These are phyloP conservation scores for Coemansia sp. DNA, from an alignment of 192 early-diverging fungal genomes.

Conservation along the genomic window DNA sequence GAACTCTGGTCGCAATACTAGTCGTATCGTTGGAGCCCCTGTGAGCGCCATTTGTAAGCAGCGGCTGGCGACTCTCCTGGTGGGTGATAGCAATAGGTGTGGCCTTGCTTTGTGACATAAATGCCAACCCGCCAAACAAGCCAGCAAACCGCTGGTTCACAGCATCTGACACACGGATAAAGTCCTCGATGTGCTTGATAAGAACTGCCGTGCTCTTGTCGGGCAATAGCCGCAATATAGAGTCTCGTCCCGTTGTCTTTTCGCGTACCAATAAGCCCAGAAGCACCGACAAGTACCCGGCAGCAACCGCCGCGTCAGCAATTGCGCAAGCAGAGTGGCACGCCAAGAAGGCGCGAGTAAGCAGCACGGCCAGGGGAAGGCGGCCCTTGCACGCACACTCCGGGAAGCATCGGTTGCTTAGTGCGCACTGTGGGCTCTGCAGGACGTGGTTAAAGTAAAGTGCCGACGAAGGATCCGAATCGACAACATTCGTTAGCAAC, in stretches of 20 bases:
- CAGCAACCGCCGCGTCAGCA: conserved; percentile 39
- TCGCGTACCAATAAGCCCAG: conserved; percentile 43
- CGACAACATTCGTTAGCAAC: conserved; percentile 44
- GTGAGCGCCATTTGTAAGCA: background rate
- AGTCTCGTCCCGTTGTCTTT: conserved; percentile 6
- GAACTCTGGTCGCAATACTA: background rate
- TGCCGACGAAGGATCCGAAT: conserved; percentile 41
- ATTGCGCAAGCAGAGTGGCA: conserved; percentile 19
- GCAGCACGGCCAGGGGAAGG: conserved; percentile 24
- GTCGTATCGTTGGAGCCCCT: background rate
- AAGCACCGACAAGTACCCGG: conserved; percentile 47
- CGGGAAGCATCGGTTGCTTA: conserved; percentile 33
- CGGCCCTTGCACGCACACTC: conserved; percentile 29
- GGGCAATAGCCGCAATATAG: conserved; percentile 30
- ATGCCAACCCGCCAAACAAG: conserved; percentile 27
- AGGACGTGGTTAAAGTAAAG: conserved; percentile 33
- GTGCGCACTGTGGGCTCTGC: conserved; percentile 36
- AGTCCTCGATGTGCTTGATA: conserved; percentile 32
- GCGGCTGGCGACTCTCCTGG: background rate
- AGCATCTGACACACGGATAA: conserved; percentile 39
- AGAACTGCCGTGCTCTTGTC: conserved; percentile 18
- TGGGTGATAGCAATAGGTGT: background rate
- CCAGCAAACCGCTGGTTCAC: conserved; percentile 36
- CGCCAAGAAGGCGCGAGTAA: conserved; percentile 34
- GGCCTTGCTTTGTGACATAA: background rate